phyloP scores from a whole-genome alignment of 768 basidiomycete genomes.

The Gloeopeniophorella convolvens region DNA sequence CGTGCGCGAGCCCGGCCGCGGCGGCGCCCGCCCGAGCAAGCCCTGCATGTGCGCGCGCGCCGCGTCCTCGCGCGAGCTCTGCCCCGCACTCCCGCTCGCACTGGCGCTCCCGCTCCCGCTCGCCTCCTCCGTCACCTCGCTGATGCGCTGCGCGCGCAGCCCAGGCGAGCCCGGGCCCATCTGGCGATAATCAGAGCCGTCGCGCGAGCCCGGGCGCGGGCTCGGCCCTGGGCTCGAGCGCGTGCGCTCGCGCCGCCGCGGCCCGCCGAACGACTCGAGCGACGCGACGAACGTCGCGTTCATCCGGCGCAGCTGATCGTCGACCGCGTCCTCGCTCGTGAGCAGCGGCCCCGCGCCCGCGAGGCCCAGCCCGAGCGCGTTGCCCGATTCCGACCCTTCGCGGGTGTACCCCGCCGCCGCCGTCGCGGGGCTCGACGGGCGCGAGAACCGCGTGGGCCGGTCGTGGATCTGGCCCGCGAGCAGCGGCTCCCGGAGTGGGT shows the following conservation, averaged over 20 bases:
- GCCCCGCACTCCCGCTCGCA: constrained; percentile 4
- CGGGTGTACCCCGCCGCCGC: background rate
- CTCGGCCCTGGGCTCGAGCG: constrained; percentile 18
- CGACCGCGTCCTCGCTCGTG: constrained; percentile 60
- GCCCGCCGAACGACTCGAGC: constrained; percentile 47
- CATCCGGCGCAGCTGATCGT: constrained; percentile 58
- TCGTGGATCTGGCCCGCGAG: constrained; percentile 2
- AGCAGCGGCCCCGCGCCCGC: constrained; percentile 44
- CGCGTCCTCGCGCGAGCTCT: constrained; percentile 18
- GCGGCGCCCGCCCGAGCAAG: constrained; percentile 20
- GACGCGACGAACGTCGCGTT: constrained; percentile 61
- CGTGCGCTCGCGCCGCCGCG: constrained; percentile 27
- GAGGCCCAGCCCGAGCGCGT: constrained; percentile 24
- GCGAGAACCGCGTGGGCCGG: background rate
- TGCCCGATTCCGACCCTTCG: constrained; percentile 20
- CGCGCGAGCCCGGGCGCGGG: constrained; percentile 10
- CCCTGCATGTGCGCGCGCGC: constrained; percentile 17
- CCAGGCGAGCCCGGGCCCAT: background rate
- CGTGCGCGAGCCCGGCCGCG: constrained; percentile 32
- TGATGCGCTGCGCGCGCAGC: constrained; percentile 19
- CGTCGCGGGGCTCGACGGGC: constrained; percentile 6
- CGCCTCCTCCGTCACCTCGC: constrained; percentile 18
- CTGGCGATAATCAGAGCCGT: constrained; percentile 6
- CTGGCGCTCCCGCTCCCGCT: constrained; percentile 6
- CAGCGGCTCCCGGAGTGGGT: constrained; percentile 14